Conservation (phyloP, 208 protist species). For the Angomonas deanei region DNA sequence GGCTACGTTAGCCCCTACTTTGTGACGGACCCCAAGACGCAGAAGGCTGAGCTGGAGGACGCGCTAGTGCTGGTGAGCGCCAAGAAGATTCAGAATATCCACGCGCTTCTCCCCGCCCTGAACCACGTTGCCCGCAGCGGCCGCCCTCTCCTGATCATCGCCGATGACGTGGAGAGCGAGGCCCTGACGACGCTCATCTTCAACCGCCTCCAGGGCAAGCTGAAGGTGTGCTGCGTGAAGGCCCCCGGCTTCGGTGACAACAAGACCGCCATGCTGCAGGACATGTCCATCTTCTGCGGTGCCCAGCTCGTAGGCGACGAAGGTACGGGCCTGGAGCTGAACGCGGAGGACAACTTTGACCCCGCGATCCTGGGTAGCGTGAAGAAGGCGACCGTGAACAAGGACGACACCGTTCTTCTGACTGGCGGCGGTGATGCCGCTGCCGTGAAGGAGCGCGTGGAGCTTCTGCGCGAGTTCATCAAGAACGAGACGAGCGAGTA, state of each 20-base stretch:
- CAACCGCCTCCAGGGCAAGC: constrained; percentile 84
- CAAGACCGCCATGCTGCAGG: constrained; percentile 96
- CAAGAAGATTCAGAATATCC: constrained; percentile 94
- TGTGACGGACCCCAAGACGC: constrained; percentile 96
- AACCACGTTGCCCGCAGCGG: constrained; percentile 79
- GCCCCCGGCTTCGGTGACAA: constrained; percentile 99
- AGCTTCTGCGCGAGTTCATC: constrained; percentile 90
- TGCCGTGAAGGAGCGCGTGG: constrained; percentile 89
- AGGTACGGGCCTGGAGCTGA: constrained; percentile 85
- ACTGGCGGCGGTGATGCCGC: constrained; percentile 92
- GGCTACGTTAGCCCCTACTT: constrained; percentile 99
- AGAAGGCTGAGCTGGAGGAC: constrained; percentile 95
- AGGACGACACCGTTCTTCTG: constrained; percentile 97
- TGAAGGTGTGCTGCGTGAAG: constrained; percentile 93
- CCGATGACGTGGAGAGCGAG: constrained; percentile 98
- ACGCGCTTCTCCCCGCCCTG: constrained; percentile 88
- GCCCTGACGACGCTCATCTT: constrained; percentile 89
- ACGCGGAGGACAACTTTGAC: constrained; percentile 63
- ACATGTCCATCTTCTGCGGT: constrained; percentile 98
- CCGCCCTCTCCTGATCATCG: constrained; percentile 97
- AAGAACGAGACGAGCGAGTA: constrained; percentile 90
- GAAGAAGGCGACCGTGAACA: constrained; percentile 90
- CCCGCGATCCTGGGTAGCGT: constrained; percentile 57
- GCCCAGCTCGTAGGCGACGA: constrained; percentile 90
- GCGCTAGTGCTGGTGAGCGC: constrained; percentile 93